Base-by-base conservation (phyloP, 371 early-diverging fungal species). In the Mortierella sp. region DNA sequence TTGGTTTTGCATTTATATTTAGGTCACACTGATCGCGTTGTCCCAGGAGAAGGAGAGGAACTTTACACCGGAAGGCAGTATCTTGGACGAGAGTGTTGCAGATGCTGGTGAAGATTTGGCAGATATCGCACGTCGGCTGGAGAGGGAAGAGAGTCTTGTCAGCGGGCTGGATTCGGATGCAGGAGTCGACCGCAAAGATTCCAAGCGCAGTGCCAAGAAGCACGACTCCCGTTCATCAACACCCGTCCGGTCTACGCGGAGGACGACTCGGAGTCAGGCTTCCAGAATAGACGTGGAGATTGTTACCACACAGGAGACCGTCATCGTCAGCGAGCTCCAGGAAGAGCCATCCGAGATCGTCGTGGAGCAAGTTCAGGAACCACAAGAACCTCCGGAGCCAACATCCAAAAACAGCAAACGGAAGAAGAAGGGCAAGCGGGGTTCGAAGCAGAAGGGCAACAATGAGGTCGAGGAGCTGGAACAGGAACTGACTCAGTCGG, bases 241-340 rank as follows among this genome's bases (percentile, higher is more conserved):
- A 3, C 72, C 79, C n/a, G 29, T 70, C 29, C 68, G 68, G 22
- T 48, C 71, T n/a, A 71, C 80, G 2, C 80, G 80, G 4, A 61
- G 79, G 40, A 66, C 74, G 7, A 79, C 79, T 2, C 70, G 79
- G 16, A 79, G 76, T 22, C 69, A 71, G 29, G 70, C 73, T 1
- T 74, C 79, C 43, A 75, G 53, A 63, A 22, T 52, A 5, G 74
- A 70, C 7, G 73, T 69, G 26, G 71, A 70, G 2, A 34, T 58
- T 22, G 31, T 34, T 22, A 37, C 24, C 58, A 55, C 31, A 2
- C 44, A 58, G 37, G 69, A 69, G n/a, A 26, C 29, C 69, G 37
- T 41, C 14, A 41, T 43, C 19, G 19, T 45, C 31, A 39, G 22
- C 16, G 53, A 67, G n/a, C 43, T 40, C 13, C 52, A 31, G 47